Evolutionary conservation across 805 yeast species (phyloP), one percentile per base, ranked within the genome.

Genomic region (Lipomyces sp.): DNA sequence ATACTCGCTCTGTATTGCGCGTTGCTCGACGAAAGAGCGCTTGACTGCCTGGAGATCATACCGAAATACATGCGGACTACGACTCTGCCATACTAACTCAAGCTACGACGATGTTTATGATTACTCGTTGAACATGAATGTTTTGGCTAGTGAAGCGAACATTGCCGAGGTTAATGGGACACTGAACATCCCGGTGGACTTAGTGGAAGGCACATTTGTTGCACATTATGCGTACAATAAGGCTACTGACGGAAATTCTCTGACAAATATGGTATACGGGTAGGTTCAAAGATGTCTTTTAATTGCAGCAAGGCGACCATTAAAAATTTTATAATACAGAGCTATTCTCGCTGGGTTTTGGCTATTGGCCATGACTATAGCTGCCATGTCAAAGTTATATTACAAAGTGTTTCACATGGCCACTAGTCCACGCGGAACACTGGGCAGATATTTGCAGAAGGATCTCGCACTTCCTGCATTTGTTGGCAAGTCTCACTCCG

Each of bases 381-480:
- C 49, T n/a, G 45, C 40, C 3, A 4, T 34, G 3, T 18, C 22
- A 13, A 29, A 36, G 6, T 28, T 42, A 1, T 44, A 49, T 29
- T 14, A 7, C 6, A 13, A 13, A 8, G 26, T 26, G 4, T 39
- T 39, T 10, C 45, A 44, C 16, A 10, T 13, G 6, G 34, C 18
- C 21, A 40, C 28, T 19, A 23, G 26, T 4, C 43, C 47, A 2
- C 49, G 43, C 4, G 38, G 43, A 18, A 37, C 39, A 21, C 26
- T 48, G 2, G 33, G 43, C 8, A 21, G 38, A 11, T 23, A n/a
- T 21, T 34, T 52, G 21, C 56, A 52, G 39, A 26, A 16, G 13
- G 21, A 48, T 13, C 10, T 52, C 16, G 51, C 56, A 11, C 38
- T 66, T 18, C 70, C 72, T 1, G 60, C 68, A 4, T 44, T 65